Base-by-base conservation (phyloP, 2,329 filamentous ascomycete species). In the Raffaelea deltoideospora region DNA sequence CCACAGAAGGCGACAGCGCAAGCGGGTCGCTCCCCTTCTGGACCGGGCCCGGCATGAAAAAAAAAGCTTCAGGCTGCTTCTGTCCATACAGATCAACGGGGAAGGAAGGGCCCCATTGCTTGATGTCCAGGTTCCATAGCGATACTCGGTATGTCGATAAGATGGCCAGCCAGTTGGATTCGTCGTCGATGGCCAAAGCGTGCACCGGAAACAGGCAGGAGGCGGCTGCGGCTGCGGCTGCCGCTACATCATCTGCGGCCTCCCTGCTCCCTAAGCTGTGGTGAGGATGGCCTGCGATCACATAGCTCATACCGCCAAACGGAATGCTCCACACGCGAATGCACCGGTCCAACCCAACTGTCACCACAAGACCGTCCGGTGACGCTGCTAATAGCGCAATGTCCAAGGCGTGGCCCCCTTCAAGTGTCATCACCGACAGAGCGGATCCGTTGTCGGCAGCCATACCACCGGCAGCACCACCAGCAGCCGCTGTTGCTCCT, bases 281-380 rank as follows among this genome's bases (percentile, higher is more conserved):
- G 26, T 52, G 50, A 10, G 36, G 58, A 47, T 23, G 56, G 50
- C 40, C 60, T 44, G 38, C 63, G 57, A 64, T 53, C 20, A 62
- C 50, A 34, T 65, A 67, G 43, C 55, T 48, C 4, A 55, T 55
- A 3, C 58, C 57, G 6, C 57, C 56, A 29, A 37, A 39, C n/a
- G 63, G 65, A 15, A 75, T 52, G 48, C 77, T 63, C 76, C 78
- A 83, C 2, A 83, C 60, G 14, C 72, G 67, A 13, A 85, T 74
- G 10, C 65, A 61, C 33, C 79, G 67, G 48, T 88, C 83, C 1
- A 88, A 60, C 0, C 76, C 78, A 27, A 81, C 67, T 2, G 79
- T 81, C 5, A 78, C 69, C 18, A 87, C 56, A 36, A 78, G 65
- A 0, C 79, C 79, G 35, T 71, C 69, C 2, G 67, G 59, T 7